Conservation (phyloP, 1,284 basidiomycete genomes). For the Hemileia vastatrix region DNA sequence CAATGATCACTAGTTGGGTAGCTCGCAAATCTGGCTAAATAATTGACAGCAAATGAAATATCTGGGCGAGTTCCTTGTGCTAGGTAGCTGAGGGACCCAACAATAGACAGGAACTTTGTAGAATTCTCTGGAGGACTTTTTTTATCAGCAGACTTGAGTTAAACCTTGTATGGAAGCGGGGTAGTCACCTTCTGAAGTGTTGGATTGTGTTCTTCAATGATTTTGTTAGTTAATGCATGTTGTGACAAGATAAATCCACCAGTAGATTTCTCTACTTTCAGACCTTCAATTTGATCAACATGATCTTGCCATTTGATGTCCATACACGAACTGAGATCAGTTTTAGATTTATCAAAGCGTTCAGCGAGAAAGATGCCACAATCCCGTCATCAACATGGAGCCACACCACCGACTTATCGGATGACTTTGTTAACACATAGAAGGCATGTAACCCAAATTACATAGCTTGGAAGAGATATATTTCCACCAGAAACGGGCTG, state of each 20-base stretch:
- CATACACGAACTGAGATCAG: neutral
- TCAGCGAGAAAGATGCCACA: neutral
- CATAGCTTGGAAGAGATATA: too few relatives aligned
- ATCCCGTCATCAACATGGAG: neutral
- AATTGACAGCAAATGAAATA: slow-evolving; percentile 1
- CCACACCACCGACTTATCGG: neutral
- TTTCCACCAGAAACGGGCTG: too few relatives aligned
- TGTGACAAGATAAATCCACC: too few relatives aligned
- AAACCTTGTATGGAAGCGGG: too few relatives aligned
- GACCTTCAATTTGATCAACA: neutral
- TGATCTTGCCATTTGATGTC: slow-evolving; percentile 3
- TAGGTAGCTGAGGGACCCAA: neutral
- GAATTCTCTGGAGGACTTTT: too few relatives aligned
- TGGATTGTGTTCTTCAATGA: too few relatives aligned
- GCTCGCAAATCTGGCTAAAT: neutral
- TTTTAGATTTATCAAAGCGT: neutral
- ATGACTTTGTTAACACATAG: neutral
- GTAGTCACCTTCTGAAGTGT: too few relatives aligned
- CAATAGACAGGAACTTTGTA: neutral
- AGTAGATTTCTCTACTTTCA: neutral
- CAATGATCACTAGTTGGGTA: neutral
- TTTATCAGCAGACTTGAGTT: too few relatives aligned
- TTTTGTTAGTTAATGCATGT: too few relatives aligned
- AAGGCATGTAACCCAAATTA: neutral
- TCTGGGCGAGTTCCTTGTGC: slow-evolving; percentile 6